Percentiles rank a stretch among this genome's conserved stretches.
phyloP scores from a whole-genome alignment of 495 filamentous ascomycete species.

The Rostrohypoxylon terebratum region DNA sequence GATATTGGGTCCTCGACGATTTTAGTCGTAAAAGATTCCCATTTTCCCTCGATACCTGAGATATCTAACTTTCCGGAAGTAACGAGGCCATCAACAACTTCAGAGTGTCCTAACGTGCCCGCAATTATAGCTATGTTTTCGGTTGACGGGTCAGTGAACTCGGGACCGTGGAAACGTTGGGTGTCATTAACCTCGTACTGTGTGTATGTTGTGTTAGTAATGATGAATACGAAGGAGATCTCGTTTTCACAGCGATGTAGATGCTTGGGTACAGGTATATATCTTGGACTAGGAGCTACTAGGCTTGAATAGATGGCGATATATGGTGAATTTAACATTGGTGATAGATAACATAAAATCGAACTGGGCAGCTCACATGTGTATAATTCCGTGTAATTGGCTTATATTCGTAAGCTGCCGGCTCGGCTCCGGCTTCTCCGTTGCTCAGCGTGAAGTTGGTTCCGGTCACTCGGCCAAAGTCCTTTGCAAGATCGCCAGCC shows the following conservation, averaged over 20 bases:
- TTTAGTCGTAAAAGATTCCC: slow-evolving; percentile 75
- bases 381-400: slow-evolving; percentile 62
- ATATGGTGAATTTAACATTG: neutral
- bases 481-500: slow-evolving; percentile 71
- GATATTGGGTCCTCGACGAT: slow-evolving; percentile 69
- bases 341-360: neutral
- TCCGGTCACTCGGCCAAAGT: slow-evolving; percentile 77
- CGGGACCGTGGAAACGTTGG: slow-evolving; percentile 58
- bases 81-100: slow-evolving; percentile 68
- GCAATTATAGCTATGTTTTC: slow-evolving; percentile 70
- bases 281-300: neutral
- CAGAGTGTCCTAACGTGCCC: slow-evolving; percentile 74
- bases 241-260: neutral
- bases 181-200: slow-evolving; percentile 60
- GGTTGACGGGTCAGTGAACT: slow-evolving; percentile 58
- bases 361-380: slow-evolving; percentile 49
- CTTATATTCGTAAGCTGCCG: slow-evolving; percentile 56
- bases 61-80: slow-evolving; percentile 66
- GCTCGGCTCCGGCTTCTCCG: slow-evolving; percentile 54
- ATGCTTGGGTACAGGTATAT: neutral
- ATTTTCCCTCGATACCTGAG: slow-evolving; percentile 67
- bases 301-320: neutral
- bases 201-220: slow-evolving; percentile 12
- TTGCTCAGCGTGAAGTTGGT: slow-evolving; percentile 67
- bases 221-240: too few species aligned